phyloP scores from a whole-genome alignment of 2,329 filamentous ascomycete species.

The Bipolaris oryzae region DNA sequence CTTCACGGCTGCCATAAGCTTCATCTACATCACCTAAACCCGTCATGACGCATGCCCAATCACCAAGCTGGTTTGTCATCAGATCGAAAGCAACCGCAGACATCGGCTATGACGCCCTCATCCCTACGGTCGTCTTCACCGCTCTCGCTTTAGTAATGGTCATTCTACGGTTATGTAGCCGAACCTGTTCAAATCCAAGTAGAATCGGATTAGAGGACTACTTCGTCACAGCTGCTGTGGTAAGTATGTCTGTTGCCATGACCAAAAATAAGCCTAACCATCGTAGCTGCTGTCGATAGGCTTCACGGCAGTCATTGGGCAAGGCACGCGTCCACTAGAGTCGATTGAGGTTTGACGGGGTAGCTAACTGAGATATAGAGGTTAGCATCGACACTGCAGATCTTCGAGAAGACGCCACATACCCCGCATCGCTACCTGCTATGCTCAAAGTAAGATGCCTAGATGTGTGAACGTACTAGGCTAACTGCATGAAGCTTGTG shows the following conservation, averaged over 20 bases:
- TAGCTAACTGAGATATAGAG: constrained; percentile 14
- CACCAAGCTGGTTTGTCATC: constrained; percentile 34
- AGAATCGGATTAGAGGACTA: constrained; percentile 34
- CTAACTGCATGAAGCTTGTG: constrained; percentile 31
- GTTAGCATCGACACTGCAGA: constrained; percentile 8
- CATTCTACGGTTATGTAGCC: constrained; percentile 37
- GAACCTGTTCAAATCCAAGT: constrained; percentile 20
- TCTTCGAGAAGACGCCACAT: not conserved
- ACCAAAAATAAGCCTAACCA: constrained; percentile 2
- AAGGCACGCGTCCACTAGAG: constrained; percentile 19
- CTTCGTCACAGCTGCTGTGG: constrained; percentile 34
- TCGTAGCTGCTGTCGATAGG: constrained; percentile 36
- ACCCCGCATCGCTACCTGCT: constrained; percentile 8
- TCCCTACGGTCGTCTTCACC: constrained; percentile 34
- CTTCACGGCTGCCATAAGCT: not conserved
- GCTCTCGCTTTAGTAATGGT: constrained; percentile 32
- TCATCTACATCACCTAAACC: not conserved
- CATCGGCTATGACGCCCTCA: constrained; percentile 32
- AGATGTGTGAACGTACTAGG: not conserved
- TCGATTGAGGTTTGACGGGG: not conserved
- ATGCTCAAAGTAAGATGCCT: constrained; percentile 15
- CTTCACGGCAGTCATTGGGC: constrained; percentile 33
- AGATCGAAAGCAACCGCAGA: constrained; percentile 29
- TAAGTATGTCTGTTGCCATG: constrained; percentile 13
- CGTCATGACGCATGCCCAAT: constrained; percentile 21